Base-by-base conservation (phyloP, 2,329 filamentous ascomycete species). In the Cercospora janseana region DNA sequence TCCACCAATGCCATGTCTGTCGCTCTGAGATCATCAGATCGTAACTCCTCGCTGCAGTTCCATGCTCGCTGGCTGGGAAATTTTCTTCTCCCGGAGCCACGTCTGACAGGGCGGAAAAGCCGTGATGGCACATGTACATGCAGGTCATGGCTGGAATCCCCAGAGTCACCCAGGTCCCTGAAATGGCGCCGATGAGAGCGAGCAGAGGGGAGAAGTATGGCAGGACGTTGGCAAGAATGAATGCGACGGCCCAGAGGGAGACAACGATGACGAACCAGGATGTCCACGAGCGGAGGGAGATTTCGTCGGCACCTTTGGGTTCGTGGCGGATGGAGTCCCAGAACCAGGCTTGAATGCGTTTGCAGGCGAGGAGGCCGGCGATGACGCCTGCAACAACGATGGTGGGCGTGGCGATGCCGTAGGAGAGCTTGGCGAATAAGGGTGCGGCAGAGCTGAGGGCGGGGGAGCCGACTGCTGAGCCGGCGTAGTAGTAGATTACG, bases 311-410 rank as follows among this genome's bases (percentile, higher is more conserved):
- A 62, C 67, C 61, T 32, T 42, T 42, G 2, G 46, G 28, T 24
- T 49, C 46, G 3, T 49, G 41, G 3, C 26, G 24, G 9, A 49
- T 20, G 12, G 35, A 34, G 16, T 42, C 46, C 51, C 46, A 50
- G 41, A 24, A 54, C 27, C 47, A 50, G 3, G 41, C 70, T 61
- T 85, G 88, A 51, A 86, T 72, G 59, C 84, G 84, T 62, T 85
- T 86, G 47, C 75, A 75, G 2, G 81, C 82, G 2, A 87, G 79
- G 52, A 84, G 80, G 9, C 79, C 83, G 63, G 86, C 83, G 55
- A 88, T 84, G 5, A 87, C 83, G 46, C 85, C 85, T 0, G 84
- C 82, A 42, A 88, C 80, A 40, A 88, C 72, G 51, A 88, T 87
- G 2, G 85, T 87, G 5, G 84, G 85, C 4, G 86, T 74, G 0